phyloP scores from a whole-genome alignment of 352 stramenopile species.

The Phytopythium helicoides region DNA sequence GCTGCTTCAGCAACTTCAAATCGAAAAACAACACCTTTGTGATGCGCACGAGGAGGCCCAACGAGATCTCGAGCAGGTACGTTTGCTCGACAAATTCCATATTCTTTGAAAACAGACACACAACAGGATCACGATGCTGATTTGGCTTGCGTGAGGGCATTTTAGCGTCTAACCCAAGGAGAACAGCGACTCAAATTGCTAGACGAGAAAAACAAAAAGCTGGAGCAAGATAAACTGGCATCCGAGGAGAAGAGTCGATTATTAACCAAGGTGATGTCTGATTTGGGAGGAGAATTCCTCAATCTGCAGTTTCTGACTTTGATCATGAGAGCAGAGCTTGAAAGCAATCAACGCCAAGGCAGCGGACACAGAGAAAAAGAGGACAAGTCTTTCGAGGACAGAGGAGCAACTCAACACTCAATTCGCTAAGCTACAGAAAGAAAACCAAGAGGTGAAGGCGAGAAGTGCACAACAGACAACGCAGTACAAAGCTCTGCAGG shows the following conservation, averaged over 20 bases:
- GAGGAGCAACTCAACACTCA: conserved; percentile 44
- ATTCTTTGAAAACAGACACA: neutral
- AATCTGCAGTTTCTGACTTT: neutral
- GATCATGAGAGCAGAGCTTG: conserved; percentile 22
- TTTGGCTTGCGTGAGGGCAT: too few relatives aligned
- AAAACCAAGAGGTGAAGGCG: conserved; percentile 57
- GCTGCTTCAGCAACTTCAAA: conserved; percentile 14
- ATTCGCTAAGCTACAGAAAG: conserved; percentile 38
- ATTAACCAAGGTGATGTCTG: conserved; percentile 25
- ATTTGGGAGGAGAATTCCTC: too few relatives aligned
- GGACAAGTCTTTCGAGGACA: conserved; percentile 18
- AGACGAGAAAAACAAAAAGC: conserved; percentile 16
- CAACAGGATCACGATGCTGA: neutral
- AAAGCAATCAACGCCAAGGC: conserved; percentile 34
- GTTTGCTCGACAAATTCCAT: neutral
- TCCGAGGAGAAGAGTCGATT: conserved; percentile 44
- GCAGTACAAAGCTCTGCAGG: conserved; percentile 51
- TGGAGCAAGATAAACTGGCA: conserved; percentile 33
- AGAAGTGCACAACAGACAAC: conserved; percentile 31
- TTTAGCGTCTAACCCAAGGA: conserved; percentile 11
- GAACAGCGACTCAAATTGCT: conserved; percentile 8
- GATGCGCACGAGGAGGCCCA: too few relatives aligned
- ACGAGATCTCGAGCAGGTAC: too few relatives aligned
- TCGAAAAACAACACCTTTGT: neutral
- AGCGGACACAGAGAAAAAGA: conserved; percentile 41